phyloP scores from a whole-genome alignment of 2,329 filamentous ascomycete species.

The Drechslera avenae region DNA sequence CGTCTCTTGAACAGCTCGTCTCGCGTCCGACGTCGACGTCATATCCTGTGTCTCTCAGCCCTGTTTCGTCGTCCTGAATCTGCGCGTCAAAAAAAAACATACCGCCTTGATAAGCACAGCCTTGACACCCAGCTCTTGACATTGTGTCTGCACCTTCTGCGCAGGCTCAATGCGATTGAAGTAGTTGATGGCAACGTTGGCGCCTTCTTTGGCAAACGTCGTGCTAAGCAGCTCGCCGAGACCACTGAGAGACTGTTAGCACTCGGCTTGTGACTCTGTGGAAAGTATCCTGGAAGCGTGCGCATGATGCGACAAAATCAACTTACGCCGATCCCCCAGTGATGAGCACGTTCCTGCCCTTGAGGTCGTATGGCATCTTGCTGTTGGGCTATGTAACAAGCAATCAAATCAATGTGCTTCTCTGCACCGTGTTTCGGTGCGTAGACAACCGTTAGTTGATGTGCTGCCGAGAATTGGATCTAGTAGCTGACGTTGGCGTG shows the following conservation, averaged over 20 bases:
- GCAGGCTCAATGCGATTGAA: slow-evolving; percentile 65
- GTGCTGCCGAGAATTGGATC: background rate
- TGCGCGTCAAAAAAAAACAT: slow-evolving; percentile 36
- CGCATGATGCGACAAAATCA: background rate
- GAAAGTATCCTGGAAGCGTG: background rate
- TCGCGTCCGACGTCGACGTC: slow-evolving; percentile 63
- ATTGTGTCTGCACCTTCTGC: slow-evolving; percentile 60
- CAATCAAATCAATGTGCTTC: background rate
- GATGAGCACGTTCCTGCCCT: slow-evolving; percentile 66
- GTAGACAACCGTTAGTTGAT: background rate
- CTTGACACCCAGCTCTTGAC: slow-evolving; percentile 59
- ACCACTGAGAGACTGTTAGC: slow-evolving; percentile 55
- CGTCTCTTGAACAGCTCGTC: slow-evolving; percentile 63
- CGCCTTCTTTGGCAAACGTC: slow-evolving; percentile 70
- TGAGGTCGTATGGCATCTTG: slow-evolving; percentile 64
- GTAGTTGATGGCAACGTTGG: slow-evolving; percentile 77
- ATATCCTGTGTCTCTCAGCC: slow-evolving; percentile 59
- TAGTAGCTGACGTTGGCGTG: no score
- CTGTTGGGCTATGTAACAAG: background rate
- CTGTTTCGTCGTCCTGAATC: no score
- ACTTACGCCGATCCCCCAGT: slow-evolving; percentile 67
- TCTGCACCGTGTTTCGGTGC: background rate
- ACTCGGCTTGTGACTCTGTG: background rate
- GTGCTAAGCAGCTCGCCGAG: slow-evolving; percentile 71
- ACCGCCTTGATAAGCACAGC: slow-evolving; percentile 65